Base-by-base conservation (phyloP, 1,284 basidiomycete genomes). In the Cutaneotrichosporon mucoides region DNA sequence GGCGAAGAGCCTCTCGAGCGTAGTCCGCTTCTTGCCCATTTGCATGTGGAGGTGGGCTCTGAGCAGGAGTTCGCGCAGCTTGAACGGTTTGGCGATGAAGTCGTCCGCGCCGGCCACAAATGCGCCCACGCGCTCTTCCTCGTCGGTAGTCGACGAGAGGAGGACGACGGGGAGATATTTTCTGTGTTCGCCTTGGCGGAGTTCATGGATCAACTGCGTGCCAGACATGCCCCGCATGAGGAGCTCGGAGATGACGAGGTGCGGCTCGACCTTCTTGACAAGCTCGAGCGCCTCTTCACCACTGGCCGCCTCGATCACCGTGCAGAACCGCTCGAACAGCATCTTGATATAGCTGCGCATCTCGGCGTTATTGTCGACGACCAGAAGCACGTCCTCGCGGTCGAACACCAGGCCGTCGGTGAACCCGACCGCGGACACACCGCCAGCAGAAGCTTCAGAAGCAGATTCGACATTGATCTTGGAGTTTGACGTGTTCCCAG, bases 101-200 rank as follows among this genome's bases (percentile, higher is more conserved):
- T 73, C 70, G 55, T 79, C 77, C 2, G 76, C 77, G 13, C 77
- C 77, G 16, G 68, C 72, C 2, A 76, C 60, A 6, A 71, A 55
- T 9, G 66, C 66, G 5, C 62, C 68, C 4, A 71, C 59, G 33
- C 65, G 57, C 9, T 55, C 33, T 24, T 68, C 65, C 37, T 65
- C 68, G 42, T 65, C 66, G 15, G 13, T 41, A 3, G 41, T 41
- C 1, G 51, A 40, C 12, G 51, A 35, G 7, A 42, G 41, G 12
- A 42, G 41, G 12, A 53, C 11, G 7, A 53, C 34, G 12, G 51
- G 51, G 7, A 43, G 33, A 40, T 11, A 53, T 53, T 12, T 56
- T 54, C 24, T 68, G 69, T 8, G 13, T 12, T 1, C 56, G 53
- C 16, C 69, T 47, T 12, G 40, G 12, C 0, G 62, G 55, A 68